These are phyloP conservation scores for Corylus heterophylla DNA, from an alignment of 306 rosid species.

Conservation along the genomic window DNA sequence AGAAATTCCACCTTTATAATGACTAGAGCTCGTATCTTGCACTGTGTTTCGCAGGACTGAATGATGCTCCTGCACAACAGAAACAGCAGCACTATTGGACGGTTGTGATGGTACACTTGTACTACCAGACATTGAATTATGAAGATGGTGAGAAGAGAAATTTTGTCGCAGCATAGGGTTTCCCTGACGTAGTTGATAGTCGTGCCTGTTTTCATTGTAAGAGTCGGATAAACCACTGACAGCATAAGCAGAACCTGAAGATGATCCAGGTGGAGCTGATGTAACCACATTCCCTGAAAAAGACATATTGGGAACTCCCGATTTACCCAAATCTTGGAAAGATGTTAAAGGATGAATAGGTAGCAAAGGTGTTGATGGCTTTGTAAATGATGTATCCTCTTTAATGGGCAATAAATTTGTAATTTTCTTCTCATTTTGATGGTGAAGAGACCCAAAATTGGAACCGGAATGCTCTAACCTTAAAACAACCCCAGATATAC, in stretches of 20 bases:
- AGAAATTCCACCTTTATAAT: conserved; percentile 47
- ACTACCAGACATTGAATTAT: conserved; percentile 40
- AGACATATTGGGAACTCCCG: conserved; percentile 49
- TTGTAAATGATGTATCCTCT: conserved; percentile 46
- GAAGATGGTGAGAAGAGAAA: conserved; percentile 55
- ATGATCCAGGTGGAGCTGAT: conserved; percentile 40
- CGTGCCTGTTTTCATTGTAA: conserved; percentile 48
- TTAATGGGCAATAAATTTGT: conserved; percentile 37
- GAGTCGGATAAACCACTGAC: conserved; percentile 39
- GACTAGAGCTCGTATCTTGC: conserved; percentile 42
- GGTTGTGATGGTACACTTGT: conserved; percentile 46
- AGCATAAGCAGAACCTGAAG: conserved; percentile 43
- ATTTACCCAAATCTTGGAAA: conserved; percentile 45
- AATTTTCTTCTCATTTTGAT: conserved; percentile 51
- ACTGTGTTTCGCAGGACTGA: conserved; percentile 33
- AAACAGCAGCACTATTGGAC: conserved; percentile 41
- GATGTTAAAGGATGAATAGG: conserved; percentile 36
- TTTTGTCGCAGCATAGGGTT: conserved; percentile 42
- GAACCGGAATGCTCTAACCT: conserved; percentile 79
- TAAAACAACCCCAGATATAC: conserved; percentile 90
- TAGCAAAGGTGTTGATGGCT: conserved; percentile 38
- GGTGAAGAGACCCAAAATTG: conserved; percentile 46
- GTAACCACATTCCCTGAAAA: conserved; percentile 43
- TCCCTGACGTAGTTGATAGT: conserved; percentile 52
- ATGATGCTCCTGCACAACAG: conserved; percentile 46